Evolutionary conservation across 139 green algal genomes (phyloP), one percentile per base, ranked within the genome.

Genomic region (Ulvella scutata): DNA sequence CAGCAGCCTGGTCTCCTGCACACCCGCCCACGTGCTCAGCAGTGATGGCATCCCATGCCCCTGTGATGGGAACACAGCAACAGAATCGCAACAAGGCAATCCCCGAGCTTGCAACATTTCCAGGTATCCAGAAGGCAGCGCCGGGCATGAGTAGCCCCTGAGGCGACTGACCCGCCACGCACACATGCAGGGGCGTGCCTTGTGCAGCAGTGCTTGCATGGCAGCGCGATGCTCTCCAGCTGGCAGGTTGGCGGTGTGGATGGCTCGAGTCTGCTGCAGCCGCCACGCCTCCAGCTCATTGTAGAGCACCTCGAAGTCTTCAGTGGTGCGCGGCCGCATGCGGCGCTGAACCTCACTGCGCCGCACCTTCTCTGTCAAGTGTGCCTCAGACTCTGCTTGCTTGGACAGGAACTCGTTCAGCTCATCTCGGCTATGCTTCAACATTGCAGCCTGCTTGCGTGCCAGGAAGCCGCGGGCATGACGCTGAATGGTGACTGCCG

Each of bases 251-350:
- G 78, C 76, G n/a, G 84, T 74, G 76, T 92, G 90, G 74, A 95
- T 94, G 61, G 87, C 87, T 35, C 72, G 61, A 26, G 87, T 92
- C 76, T 93, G 85, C 72, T 87, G 79, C 62, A 88, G 51, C 62
- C 85, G 75, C 88, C 90, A 94, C 7, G 82, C 80, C 84, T 91
- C 87, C 28, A 94, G 82, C 84, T 94, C 89, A 10, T 85, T 84
- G 77, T 88, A 85, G 62, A 96, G 80, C 43, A 93, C 78, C 76
- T 89, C 83, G 78, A 96, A 96, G 81, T 96, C 91, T 4, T 80
- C 85, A 0, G 61, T 51, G 2, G 81, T 90, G 3, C 84, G 79
- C 4, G 91, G 91, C 76, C 92, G 85, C 84, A 93, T 91, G 33
- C 89, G 84, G 2, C 90, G 82, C 79, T 90, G 75, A 73, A 92